Base-by-base conservation (phyloP, 108 stramenopile genomes). In the Skeletonema marinoi region DNA sequence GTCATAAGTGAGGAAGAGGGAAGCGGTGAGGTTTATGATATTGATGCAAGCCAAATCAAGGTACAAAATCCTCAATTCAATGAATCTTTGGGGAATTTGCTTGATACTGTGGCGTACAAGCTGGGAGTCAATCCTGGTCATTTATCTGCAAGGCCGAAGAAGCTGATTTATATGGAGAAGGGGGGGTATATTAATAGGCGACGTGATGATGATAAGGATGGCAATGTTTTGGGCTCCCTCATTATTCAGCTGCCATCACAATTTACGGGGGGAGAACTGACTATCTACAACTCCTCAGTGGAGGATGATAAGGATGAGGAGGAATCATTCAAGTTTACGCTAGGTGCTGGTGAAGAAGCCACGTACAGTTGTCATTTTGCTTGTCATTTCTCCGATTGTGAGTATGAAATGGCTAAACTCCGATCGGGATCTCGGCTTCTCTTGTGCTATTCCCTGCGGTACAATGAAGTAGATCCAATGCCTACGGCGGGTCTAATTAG, bases 291-390 rank as follows among this genome's bases (percentile, higher is more conserved):
- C n/a, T 66, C 13, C 6, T 12, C 42, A 12, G 29, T 4, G 25
- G 66, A 50, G 12, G 66, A 66, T 11, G 66, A 66, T 9, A 41
- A 66, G 46, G 66, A 66, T 35, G 66, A 66, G 2, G 66, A 66
- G 2, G 66, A 66, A 51, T 12, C 42, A 16, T 62, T 46, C 13
- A 41, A 66, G 0, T 29, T 35, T 29, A 7, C 42, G 1, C 14
- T 66, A 7, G 46, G 66, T 29, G 46, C 44, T 12, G 46, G 16
- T 12, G 13, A 44, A 10, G 64, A 65, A 6, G 25, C 64, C 29
- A 6, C 64, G 6, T 66, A 46, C 46, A 14, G 46, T 9, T 66
- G 66, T 33, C 10, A 50, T 16, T 66, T 66, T 33, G 13, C 42
- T 4, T 14, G n/a, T 13, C 14, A 66, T 13, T 66, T 46, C 66